Base-by-base conservation (phyloP, 1,139 yeast genomes). In the Diutina sp. region DNA sequence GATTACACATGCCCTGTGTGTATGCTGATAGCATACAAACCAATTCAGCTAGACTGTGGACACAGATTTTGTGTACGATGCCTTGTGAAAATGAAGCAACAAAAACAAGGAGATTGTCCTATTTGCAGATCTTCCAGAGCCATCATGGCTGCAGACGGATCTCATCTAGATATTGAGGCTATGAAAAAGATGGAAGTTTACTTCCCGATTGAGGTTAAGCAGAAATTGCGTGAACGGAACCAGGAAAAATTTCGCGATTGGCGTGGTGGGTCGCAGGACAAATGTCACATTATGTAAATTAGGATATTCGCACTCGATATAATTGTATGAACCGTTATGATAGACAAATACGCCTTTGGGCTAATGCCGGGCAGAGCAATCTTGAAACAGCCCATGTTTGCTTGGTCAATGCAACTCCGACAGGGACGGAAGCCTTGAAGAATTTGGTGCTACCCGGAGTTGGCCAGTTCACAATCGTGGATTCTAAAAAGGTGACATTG, bases 281-380 rank as follows among this genome's bases (percentile, higher is more conserved):
- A 50, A 21, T 50, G 53, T 30, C 16, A 12, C 14, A 16, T 50
- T 30, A 30, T 16, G 18, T 50, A 18, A 16, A 7, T 5, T 14
- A 46, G 11, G 25, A 18, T 25, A 4, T 21, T 46, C 30, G 29
- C 29, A 21, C 25, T 46, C 30, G 21, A 8, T 14, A 14, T 21
- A 35, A 11, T 32, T 35, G 21, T 45, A 46, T 48, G 51, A n/a
- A 32, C 21, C 53, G 53, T 3, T 91, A 90, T 67, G 98, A 93
- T 69, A 78, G 99, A 54, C 99, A 93, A 67, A 71, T 91, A 59
- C 78, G 98, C 50, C 72, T 93, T 21, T 93, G 99, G 99, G 93
- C 90, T 0, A 65, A 79, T 0, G 69, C 78, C 1, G 98, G 98
- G 3, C 99, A 93, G 65, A 62, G 70, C 7, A 75, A 77, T 3